phyloP scores from a whole-genome alignment of 1,284 basidiomycete genomes.

The Ganoderma meredithae region DNA sequence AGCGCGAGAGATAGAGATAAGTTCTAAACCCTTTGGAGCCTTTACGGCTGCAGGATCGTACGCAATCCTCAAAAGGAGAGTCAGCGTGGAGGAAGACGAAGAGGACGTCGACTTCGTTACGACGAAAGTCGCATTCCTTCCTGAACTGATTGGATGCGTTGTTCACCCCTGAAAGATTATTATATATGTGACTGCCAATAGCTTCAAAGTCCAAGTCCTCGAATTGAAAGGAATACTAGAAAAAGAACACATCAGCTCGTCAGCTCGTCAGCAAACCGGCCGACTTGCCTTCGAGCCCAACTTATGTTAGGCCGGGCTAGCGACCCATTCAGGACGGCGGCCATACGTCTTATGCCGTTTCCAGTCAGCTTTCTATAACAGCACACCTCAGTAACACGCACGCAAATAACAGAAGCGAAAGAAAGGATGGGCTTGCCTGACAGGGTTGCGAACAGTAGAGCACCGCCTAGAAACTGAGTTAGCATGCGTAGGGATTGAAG shows the following conservation, averaged over 20 bases:
- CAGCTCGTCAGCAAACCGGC: background rate
- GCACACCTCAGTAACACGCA: background rate
- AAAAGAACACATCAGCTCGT: background rate
- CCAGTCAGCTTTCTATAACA: conserved; percentile 34
- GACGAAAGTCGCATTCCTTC: background rate
- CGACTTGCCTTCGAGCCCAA: background rate
- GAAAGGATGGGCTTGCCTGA: conserved; percentile 26
- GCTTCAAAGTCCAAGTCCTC: background rate
- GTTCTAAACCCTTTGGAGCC: no score
- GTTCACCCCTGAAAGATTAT: background rate
- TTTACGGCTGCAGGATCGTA: background rate
- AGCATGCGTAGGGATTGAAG: background rate
- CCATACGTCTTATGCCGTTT: conserved; percentile 37
- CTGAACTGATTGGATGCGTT: background rate
- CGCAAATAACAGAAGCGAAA: background rate
- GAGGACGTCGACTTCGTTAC: background rate
- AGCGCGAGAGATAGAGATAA: background rate
- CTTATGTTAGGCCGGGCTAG: background rate
- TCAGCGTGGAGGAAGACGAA: background rate
- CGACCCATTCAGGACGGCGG: background rate
- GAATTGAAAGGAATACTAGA: background rate
- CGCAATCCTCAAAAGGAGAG: background rate
- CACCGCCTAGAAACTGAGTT: conserved; percentile 16
- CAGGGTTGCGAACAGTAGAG: conserved; percentile 30
- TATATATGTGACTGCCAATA: background rate